Evolutionary conservation across 163 green algal species (phyloP).

Genomic region (Picocystis sp.): DNA sequence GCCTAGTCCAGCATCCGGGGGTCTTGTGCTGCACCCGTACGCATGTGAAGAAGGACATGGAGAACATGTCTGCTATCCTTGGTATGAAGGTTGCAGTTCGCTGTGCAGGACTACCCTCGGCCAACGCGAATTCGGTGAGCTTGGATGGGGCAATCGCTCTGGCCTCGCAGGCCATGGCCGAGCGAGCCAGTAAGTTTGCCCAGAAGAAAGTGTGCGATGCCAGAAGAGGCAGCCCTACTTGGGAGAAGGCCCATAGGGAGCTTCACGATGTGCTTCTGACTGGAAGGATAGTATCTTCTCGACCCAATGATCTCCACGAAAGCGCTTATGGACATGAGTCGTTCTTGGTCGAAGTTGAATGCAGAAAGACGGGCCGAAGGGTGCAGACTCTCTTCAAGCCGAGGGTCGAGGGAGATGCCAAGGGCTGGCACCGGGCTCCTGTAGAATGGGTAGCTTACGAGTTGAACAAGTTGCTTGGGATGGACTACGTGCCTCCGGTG

Average conservation of each 20-base stretch:
- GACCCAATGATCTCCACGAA: background rate
- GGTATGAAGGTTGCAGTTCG: too few relatives aligned
- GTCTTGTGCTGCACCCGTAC: slow-evolving; percentile 3
- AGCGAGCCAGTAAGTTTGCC: too few relatives aligned
- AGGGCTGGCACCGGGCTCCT: slow-evolving; percentile 51
- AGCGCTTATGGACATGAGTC: slow-evolving; percentile 2
- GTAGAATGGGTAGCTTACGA: slow-evolving; percentile 58
- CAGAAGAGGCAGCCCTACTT: too few relatives aligned
- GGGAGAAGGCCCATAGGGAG: background rate
- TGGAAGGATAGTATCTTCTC: slow-evolving; percentile 3
- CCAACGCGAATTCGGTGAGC: too few relatives aligned
- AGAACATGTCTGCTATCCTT: background rate
- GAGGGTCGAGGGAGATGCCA: slow-evolving; percentile 38
- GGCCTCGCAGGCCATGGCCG: too few relatives aligned
- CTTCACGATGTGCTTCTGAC: slow-evolving; percentile 1
- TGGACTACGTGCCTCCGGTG: slow-evolving; percentile 54
- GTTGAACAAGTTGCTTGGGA: slow-evolving; percentile 59
- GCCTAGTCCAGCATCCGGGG: slow-evolving; percentile 1
- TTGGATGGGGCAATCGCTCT: too few relatives aligned
- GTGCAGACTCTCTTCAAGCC: slow-evolving; percentile 55
- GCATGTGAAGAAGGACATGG: slow-evolving; percentile 2
- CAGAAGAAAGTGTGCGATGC: too few relatives aligned
- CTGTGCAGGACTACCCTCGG: too few relatives aligned
- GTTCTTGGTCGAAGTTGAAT: slow-evolving; percentile 4
- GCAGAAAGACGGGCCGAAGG: slow-evolving; percentile 3